Evolutionary conservation across 139 green algal species (phyloP).

Genomic region (Chlamydomonas schloesseri): DNA sequence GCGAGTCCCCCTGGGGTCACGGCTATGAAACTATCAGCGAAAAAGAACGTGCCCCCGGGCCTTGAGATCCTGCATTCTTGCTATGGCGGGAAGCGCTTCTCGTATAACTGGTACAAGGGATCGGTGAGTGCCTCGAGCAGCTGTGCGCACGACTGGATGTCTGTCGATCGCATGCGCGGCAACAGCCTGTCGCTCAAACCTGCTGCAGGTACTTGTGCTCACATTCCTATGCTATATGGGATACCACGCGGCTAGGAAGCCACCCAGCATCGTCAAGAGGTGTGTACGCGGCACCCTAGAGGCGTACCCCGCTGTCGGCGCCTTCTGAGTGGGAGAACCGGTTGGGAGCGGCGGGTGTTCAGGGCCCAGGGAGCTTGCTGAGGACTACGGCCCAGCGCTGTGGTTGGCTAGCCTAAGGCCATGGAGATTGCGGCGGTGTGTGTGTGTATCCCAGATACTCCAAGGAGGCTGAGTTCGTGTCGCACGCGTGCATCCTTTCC

Average conservation of each 20-base stretch:
- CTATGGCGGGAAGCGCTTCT: constrained; percentile 43
- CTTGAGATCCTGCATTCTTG: constrained; percentile 53
- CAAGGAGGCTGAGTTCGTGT: neutral
- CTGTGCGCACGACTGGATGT: too few species aligned
- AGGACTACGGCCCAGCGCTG: too few species aligned
- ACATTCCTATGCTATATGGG: constrained; percentile 93
- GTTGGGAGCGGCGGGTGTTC: too few species aligned
- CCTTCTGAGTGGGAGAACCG: too few species aligned
- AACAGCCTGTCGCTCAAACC: neutral
- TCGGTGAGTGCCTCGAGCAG: constrained; percentile 4
- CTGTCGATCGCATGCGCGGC: neutral
- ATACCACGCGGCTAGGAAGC: constrained; percentile 94
- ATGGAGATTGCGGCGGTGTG: too few species aligned
- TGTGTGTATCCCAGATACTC: too few species aligned
- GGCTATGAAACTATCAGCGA: neutral
- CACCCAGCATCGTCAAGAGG: constrained; percentile 93
- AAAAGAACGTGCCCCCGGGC: constrained; percentile 39
- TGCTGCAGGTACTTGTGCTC: constrained; percentile 80
- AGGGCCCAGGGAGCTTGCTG: too few species aligned
- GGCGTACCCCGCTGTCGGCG: neutral
- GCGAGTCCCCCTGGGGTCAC: neutral
- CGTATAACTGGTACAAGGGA: constrained; percentile 46
- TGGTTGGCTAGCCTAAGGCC: too few species aligned
- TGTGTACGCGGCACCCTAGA: too few species aligned
- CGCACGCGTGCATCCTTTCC: too few species aligned